Evolutionary conservation across 345 rosid genomes (phyloP), one percentile per base, ranked within the genome.

Genomic region (Eucalyptus regnans): DNA sequence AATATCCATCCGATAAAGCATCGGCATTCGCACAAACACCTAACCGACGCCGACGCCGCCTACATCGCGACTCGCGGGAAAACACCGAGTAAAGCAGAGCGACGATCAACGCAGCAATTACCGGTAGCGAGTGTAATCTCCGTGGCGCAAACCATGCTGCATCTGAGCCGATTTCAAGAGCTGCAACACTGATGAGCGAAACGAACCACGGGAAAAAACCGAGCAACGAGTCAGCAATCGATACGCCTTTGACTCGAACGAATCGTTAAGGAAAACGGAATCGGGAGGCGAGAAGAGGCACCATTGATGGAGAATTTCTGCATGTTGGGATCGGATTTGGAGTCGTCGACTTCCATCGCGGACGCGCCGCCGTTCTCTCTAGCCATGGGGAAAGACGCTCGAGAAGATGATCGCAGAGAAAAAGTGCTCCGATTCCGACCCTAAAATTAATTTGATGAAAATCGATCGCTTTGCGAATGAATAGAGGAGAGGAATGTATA

Each of bases 91-190:
- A n/a, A 50, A 86, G 12, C 23, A 20, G 58, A 20, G 58, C 12
- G 62, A 50, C 29, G 9, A 54, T 64, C 14, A 7, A 25, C 20
- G 17, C 25, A 11, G 25, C 7, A 8, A 11, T n/a, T 92, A 98
- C 99, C 99, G 91, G 89, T 98, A 98, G 50, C 98, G 98, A 88
- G 97, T 91, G 88, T 98, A 98, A 89, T 98, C 99, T 80, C 99
- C 98, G 56, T 96, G 99, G 86, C 99, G 97, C 94, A 98, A 90
- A 86, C 99, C 99, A 89, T 98, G 99, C 92, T 98, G 99, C 96
- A 97, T 95, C 92, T 98, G 99, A 86, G 99, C 95, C 86, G 99
- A 90, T 90, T 97, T 98, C 90, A 96, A 92, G 76, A 98, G 95
- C 94, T 96, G 98, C 94, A 98, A 90, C 88, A 97, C 99, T 98